Conservation (phyloP, 2,329 filamentous ascomycete species). For the Dothistroma pini region DNA sequence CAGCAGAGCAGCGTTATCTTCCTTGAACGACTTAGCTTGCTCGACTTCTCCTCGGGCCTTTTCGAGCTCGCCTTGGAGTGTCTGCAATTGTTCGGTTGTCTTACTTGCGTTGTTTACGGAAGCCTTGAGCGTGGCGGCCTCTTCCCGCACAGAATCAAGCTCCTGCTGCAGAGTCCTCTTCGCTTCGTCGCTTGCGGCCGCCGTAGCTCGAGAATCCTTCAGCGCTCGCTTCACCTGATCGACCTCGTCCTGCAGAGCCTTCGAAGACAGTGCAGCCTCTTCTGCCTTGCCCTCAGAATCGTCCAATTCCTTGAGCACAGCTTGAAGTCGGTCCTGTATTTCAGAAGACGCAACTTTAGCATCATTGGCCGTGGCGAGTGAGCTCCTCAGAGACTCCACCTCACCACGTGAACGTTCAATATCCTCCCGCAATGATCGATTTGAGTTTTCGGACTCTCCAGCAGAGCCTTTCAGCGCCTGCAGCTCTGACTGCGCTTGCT, state of each 20-base stretch:
- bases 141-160: conserved; percentile 5
- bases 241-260: neutral
- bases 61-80: conserved; percentile 8
- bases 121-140: conserved; percentile 2
- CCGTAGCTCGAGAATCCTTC: conserved; percentile 1
- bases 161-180: conserved; percentile 1
- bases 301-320: neutral
- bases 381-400: neutral
- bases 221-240: neutral
- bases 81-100: neutral
- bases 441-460: neutral
- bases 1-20: neutral
- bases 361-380: conserved; percentile 1
- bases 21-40: neutral
- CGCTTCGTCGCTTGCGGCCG: neutral
- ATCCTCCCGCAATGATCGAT: neutral
- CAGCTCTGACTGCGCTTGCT: conserved; percentile 2
- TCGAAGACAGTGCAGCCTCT: neutral
- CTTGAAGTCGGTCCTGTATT: neutral
- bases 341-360: neutral
- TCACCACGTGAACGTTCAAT: neutral
- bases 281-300: neutral
- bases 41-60: conserved; percentile 12
- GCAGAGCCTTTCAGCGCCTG: neutral
- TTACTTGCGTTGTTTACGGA: neutral